Conservation (phyloP, 2,329 filamentous ascomycete genomes). For the Phaeoacremonium minimum region DNA sequence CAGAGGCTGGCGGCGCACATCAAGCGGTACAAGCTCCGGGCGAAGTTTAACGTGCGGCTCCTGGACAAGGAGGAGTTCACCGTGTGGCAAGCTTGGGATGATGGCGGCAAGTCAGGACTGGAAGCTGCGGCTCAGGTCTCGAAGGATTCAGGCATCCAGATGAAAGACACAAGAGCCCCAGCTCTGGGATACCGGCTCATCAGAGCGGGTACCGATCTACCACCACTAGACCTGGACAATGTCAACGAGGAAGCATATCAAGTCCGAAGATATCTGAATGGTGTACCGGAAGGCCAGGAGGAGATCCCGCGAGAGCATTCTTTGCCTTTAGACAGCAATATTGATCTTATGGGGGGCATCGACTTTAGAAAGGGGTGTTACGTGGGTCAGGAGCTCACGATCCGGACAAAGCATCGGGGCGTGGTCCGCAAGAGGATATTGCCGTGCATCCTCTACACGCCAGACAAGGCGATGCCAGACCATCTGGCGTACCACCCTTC, state of each 20-base stretch:
- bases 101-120: conserved; percentile 23
- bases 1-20: conserved; percentile 65
- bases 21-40: conserved; percentile 79
- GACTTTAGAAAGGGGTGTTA: conserved; percentile 98
- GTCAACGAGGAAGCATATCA: conserved; percentile 59
- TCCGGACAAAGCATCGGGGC: conserved; percentile 89
- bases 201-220: conserved; percentile 18
- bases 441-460: conserved; percentile 69
- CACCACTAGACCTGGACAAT: conserved; percentile 33
- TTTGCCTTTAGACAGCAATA: conserved; percentile 82
- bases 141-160: conserved; percentile 10
- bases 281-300: conserved; percentile 73
- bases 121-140: conserved; percentile 21
- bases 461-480: conserved; percentile 30
- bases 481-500: conserved; percentile 42
- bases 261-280: conserved; percentile 71
- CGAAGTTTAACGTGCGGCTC: conserved; percentile 67
- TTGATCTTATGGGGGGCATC: conserved; percentile 80
- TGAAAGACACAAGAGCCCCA: conserved; percentile 34
- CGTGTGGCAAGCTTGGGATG: conserved; percentile 74
- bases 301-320: conserved; percentile 71
- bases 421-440: conserved; percentile 88
- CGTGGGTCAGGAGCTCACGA: conserved; percentile 92
- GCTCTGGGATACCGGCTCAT: conserved; percentile 35
- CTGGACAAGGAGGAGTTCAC: conserved; percentile 60